Percentiles rank a stretch among this genome's conserved stretches.
Conservation (phyloP, 73 alveolate genomes). For the Stentor coeruleus region DNA sequence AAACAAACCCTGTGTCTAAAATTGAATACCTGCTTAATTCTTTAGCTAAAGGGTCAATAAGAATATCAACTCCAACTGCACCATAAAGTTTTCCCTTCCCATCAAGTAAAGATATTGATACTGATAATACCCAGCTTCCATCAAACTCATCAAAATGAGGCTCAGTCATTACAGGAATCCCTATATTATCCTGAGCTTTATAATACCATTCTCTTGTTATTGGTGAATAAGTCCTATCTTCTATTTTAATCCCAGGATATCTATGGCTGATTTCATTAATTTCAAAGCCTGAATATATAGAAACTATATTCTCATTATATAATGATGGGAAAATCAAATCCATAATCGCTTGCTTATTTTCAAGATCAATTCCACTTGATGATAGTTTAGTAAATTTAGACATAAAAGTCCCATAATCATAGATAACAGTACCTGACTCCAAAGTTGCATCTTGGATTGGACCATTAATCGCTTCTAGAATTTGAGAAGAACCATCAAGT, state of each 20-base stretch:
- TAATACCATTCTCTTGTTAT: background rate
- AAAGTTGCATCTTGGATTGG: too few species aligned
- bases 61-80: background rate
- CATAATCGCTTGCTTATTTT: too few species aligned
- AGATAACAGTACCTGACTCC: too few species aligned
- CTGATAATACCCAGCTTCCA: background rate
- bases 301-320: background rate
- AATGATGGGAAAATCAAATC: background rate
- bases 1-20: background rate
- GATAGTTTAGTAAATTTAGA: too few species aligned
- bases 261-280: background rate
- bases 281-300: background rate
- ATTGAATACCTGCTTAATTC: background rate
- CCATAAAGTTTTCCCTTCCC: background rate
- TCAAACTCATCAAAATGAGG: background rate
- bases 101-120: background rate
- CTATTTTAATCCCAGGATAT: background rate
- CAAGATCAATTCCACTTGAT: too few species aligned
- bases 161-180: background rate
- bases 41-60: background rate
- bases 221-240: background rate
- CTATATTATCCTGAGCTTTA: background rate
- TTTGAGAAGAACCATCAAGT: too few species aligned
- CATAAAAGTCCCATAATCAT: too few species aligned
- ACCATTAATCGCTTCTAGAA: too few species aligned